These are phyloP conservation scores for Russula earlei DNA, from an alignment of 768 basidiomycete genomes.

Conservation along the genomic window DNA sequence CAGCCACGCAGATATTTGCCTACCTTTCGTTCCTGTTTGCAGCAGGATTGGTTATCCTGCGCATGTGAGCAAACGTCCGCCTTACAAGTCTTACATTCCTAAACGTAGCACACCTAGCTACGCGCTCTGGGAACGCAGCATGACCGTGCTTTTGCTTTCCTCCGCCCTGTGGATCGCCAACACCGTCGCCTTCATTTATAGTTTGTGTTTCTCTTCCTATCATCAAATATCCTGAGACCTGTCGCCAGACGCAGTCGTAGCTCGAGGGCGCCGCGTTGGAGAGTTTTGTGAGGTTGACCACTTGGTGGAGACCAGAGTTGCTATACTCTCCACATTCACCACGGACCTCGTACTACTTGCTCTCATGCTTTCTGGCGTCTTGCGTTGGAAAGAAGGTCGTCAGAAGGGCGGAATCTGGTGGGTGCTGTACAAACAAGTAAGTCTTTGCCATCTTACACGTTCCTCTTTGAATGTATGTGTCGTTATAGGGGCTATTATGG, in stretches of 20 bases:
- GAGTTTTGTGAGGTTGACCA: neutral
- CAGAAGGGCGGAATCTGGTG: neutral
- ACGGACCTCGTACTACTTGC: neutral
- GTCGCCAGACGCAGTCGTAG: neutral
- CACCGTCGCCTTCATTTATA: neutral
- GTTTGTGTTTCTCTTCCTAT: neutral
- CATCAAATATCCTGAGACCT: neutral
- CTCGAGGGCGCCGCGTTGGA: neutral
- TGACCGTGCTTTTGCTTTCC: neutral
- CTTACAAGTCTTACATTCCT: neutral
- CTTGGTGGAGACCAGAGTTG: neutral
- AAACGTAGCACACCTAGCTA: neutral
- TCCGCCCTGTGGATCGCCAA: neutral
- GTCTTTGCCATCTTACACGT: neutral
- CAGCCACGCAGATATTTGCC: neutral
- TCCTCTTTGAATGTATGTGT: neutral
- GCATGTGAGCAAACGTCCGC: neutral
- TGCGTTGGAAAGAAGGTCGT: neutral
- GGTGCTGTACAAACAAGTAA: neutral
- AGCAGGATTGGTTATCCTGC: slow-evolving; percentile 1
- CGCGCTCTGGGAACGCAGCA: slow-evolving; percentile 4
- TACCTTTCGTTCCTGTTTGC: slow-evolving; percentile 1
- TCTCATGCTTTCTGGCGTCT: neutral
- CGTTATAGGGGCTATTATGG: neutral
- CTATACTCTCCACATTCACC: neutral